Evolutionary conservation across 129 eudicot species (phyloP).

Genomic region (Chrysanthemum makinoi): DNA sequence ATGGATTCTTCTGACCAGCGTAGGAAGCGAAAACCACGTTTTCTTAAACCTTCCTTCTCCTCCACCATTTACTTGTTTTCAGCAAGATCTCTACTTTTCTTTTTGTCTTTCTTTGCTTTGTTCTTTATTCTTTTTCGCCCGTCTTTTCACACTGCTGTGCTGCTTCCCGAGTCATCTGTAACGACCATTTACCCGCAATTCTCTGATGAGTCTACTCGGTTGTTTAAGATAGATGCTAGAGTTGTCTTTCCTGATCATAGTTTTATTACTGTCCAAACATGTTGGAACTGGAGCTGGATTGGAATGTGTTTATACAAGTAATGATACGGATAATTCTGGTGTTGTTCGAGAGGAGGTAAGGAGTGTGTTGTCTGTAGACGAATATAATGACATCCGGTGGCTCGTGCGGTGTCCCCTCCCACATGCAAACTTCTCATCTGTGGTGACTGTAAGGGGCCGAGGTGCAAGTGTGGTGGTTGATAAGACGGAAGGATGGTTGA

Average conservation of each 20-base stretch:
- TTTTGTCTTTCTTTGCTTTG: background rate
- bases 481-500: slow-evolving; percentile 23
- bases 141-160: no score
- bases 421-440: slow-evolving; percentile 49
- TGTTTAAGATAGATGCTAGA: slow-evolving; percentile 44
- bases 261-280: slow-evolving; percentile 31
- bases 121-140: background rate
- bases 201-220: no score
- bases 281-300: slow-evolving; percentile 6
- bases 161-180: no score
- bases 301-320: slow-evolving; percentile 57
- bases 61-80: background rate
- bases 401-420: slow-evolving; percentile 80
- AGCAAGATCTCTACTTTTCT: background rate
- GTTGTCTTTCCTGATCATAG: slow-evolving; percentile 70
- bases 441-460: slow-evolving; percentile 33
- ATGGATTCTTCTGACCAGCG: slow-evolving; percentile 10
- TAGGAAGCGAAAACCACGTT: background rate
- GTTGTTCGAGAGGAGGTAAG: slow-evolving; percentile 8
- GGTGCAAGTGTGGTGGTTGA: slow-evolving; percentile 6
- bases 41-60: no score
- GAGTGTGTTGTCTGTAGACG: slow-evolving; percentile 58
- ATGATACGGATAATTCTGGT: slow-evolving; percentile 21
- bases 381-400: slow-evolving; percentile 39
- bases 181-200: no score